phyloP scores from a whole-genome alignment of 2,329 filamentous ascomycete genomes.

The Penicillium thymicola region DNA sequence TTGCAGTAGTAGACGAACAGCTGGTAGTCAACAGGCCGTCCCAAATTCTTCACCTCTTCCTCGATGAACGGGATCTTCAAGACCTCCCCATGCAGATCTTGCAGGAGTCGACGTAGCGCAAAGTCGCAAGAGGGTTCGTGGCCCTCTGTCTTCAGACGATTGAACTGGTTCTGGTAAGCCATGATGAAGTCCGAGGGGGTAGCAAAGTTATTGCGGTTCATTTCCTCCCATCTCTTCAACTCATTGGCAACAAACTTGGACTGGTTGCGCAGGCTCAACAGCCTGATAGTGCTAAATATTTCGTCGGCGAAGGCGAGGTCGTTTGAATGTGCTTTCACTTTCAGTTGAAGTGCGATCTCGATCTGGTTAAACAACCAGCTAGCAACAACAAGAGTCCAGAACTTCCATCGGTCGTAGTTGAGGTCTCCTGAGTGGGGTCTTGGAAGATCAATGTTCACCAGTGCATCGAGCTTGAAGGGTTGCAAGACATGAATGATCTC shows the following conservation, averaged over 20 bases:
- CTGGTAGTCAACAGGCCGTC: background rate
- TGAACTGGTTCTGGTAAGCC: slow-evolving; percentile 3
- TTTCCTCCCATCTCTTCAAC: background rate
- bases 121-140: background rate
- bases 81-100: background rate
- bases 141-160: background rate
- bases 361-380: background rate
- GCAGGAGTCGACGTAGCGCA: background rate
- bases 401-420: background rate
- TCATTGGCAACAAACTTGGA: background rate
- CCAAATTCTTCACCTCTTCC: background rate
- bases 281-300: background rate
- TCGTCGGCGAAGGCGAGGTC: background rate
- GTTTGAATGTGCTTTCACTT: background rate
- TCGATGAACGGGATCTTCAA: background rate
- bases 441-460: background rate
- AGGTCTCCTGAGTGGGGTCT: background rate
- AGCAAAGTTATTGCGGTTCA: background rate
- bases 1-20: slow-evolving; percentile 4
- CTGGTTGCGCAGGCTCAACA: background rate
- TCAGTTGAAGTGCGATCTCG: background rate
- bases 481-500: background rate
- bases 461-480: background rate
- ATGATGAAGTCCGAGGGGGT: background rate
- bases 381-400: background rate